Conservation (phyloP, 2,329 filamentous ascomycete species). For the Claviceps pazoutovae region DNA sequence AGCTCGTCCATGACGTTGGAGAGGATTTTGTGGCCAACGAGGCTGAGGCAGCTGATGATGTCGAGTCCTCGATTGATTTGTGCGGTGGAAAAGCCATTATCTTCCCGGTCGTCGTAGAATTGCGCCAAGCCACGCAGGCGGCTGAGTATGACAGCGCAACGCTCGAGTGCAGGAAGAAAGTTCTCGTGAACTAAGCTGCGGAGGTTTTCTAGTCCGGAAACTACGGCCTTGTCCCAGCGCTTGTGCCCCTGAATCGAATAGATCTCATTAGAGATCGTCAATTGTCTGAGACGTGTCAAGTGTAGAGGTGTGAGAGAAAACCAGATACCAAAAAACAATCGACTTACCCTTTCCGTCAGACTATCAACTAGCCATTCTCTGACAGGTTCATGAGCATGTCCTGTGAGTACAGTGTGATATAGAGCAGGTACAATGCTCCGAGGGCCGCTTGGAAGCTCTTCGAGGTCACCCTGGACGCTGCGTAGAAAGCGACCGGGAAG, state of each 20-base stretch:
- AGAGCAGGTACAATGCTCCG: constrained; percentile 57
- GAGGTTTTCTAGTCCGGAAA: constrained; percentile 62
- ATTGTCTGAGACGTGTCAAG: background rate
- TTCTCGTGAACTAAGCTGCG: constrained; percentile 73
- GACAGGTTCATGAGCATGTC: constrained; percentile 60
- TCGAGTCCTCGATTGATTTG: constrained; percentile 55
- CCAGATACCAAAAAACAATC: background rate
- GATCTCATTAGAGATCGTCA: background rate
- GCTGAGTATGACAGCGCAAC: constrained; percentile 67
- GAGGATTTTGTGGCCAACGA: constrained; percentile 62
- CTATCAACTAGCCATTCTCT: constrained; percentile 83
- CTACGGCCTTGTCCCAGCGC: constrained; percentile 82
- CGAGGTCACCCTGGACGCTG: constrained; percentile 62
- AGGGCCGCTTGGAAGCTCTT: constrained; percentile 41
- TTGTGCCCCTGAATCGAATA: constrained; percentile 57
- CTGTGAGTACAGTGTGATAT: constrained; percentile 74
- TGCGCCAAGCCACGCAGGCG: constrained; percentile 71
- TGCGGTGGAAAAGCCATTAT: constrained; percentile 50
- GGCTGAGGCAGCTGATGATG: constrained; percentile 57
- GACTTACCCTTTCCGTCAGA: constrained; percentile 58
- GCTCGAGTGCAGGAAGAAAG: constrained; percentile 74
- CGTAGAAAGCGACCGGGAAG: constrained; percentile 65
- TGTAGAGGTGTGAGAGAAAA: background rate
- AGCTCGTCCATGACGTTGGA: constrained; percentile 62
- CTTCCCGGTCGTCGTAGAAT: constrained; percentile 55